Evolutionary conservation across 768 basidiomycete species (phyloP).

Genomic region (Tephrocybe sp.): DNA sequence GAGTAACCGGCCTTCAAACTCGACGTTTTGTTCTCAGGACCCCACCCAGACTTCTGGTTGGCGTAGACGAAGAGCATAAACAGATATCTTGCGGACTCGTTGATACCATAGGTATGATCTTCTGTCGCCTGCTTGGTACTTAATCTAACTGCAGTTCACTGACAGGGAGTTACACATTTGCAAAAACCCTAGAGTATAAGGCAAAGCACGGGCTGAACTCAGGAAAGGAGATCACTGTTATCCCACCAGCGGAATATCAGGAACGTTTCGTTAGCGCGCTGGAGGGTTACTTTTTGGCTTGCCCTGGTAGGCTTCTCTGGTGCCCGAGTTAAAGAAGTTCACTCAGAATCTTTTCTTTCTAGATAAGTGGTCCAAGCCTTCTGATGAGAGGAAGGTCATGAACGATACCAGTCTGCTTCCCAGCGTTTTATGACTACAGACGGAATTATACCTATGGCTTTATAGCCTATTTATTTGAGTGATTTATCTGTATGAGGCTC

Average conservation of each 20-base stretch:
- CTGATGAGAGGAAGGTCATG: slow-evolving; percentile 37
- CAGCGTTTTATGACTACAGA: slow-evolving; percentile 36
- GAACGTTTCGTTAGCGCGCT: slow-evolving; percentile 73
- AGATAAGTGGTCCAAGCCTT: slow-evolving; percentile 53
- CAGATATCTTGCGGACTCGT: slow-evolving; percentile 79
- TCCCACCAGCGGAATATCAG: slow-evolving; percentile 79
- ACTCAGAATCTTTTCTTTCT: not conserved
- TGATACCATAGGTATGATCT: slow-evolving; percentile 70
- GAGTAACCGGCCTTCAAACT: slow-evolving; percentile 23
- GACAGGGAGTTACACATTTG: slow-evolving; percentile 77
- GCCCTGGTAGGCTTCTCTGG: slow-evolving; percentile 51
- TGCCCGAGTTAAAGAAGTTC: too few relatives aligned
- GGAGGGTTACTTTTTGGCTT: slow-evolving; percentile 74
- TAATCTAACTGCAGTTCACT: not conserved
- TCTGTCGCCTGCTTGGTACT: not conserved
- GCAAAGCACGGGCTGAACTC: slow-evolving; percentile 75
- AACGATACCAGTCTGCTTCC: slow-evolving; percentile 40
- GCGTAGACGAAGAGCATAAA: slow-evolving; percentile 64
- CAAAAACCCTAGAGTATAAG: slow-evolving; percentile 84
- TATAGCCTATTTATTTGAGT: slow-evolving; percentile 4
- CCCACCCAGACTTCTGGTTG: slow-evolving; percentile 59
- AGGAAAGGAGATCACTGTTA: slow-evolving; percentile 75
- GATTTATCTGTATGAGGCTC: slow-evolving; percentile 5
- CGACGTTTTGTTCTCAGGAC: too few relatives aligned
- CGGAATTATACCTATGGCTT: not conserved